These are phyloP conservation scores for Sporobolomyces phaffii DNA, from an alignment of 768 basidiomycete species.

Conservation along the genomic window DNA sequence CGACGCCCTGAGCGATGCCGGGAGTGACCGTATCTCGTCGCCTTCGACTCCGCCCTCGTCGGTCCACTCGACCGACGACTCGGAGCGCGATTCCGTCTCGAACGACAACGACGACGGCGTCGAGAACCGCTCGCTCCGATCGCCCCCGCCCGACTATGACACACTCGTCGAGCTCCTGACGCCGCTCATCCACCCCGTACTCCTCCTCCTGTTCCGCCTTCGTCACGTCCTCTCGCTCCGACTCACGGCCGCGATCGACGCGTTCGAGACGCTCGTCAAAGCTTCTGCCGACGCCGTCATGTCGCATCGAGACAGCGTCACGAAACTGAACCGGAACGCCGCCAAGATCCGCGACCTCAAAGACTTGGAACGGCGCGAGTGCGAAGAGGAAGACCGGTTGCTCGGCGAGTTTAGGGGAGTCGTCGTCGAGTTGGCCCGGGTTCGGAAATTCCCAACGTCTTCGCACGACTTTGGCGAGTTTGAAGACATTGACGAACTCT, in stretches of 20 bases:
- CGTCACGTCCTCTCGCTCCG: neutral
- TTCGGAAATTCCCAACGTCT: neutral
- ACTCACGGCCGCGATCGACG: slow-evolving; percentile 5
- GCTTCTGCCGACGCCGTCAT: slow-evolving; percentile 20
- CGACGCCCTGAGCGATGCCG: slow-evolving; percentile 1
- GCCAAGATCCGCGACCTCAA: slow-evolving; percentile 19
- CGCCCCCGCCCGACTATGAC: neutral
- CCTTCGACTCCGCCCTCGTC: slow-evolving; percentile 25
- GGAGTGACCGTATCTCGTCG: slow-evolving; percentile 11
- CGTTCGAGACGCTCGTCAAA: slow-evolving; percentile 20
- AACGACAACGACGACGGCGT: neutral
- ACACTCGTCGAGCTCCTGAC: neutral
- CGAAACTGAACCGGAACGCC: neutral
- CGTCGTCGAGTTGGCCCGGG: slow-evolving; percentile 19
- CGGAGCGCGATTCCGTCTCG: neutral
- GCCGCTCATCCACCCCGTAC: slow-evolving; percentile 20
- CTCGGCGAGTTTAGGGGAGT: slow-evolving; percentile 15
- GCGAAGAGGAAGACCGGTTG: slow-evolving; percentile 1
- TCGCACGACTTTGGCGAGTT: neutral
- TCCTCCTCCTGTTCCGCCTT: slow-evolving; percentile 12
- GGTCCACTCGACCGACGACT: slow-evolving; percentile 12
- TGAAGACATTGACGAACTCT: neutral
- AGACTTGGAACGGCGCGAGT: slow-evolving; percentile 8
- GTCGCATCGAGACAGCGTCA: neutral
- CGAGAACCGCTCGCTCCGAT: neutral